Evolutionary conservation across 495 filamentous ascomycete species (phyloP).

Genomic region (Pyrenopolyporus hunteri): DNA sequence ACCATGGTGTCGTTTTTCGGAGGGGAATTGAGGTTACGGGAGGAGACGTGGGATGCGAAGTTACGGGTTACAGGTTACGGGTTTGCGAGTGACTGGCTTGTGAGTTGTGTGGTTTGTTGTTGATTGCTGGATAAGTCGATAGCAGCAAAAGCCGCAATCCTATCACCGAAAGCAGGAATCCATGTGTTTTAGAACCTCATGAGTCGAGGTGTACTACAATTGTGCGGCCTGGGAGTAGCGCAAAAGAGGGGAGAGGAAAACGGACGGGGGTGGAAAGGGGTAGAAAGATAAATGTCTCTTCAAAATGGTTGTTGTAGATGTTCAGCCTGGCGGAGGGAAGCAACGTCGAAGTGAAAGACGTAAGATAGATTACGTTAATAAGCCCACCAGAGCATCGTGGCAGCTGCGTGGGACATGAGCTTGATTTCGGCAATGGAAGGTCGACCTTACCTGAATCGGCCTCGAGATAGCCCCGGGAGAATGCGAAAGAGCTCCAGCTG

Average conservation of each 20-base stretch:
- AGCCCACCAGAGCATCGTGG: slow-evolving; percentile 23
- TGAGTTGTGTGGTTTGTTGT: slow-evolving; percentile 30
- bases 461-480: slow-evolving; percentile 23
- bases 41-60: slow-evolving; percentile 9
- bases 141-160: slow-evolving; percentile 35
- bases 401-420: slow-evolving; percentile 13
- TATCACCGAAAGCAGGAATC: slow-evolving; percentile 31
- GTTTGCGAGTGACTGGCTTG: not conserved
- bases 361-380: slow-evolving; percentile 20
- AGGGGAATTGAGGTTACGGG: not conserved
- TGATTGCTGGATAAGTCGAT: slow-evolving; percentile 9
- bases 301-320: not conserved
- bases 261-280: too few species aligned
- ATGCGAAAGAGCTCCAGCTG: slow-evolving; percentile 18
- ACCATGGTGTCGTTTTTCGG: slow-evolving; percentile 27
- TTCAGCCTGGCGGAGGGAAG: slow-evolving; percentile 10
- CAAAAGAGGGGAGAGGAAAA: slow-evolving; percentile 4
- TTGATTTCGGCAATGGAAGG: slow-evolving; percentile 20
- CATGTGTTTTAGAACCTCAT: slow-evolving; percentile 27
- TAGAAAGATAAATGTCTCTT: not conserved
- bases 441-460: not conserved
- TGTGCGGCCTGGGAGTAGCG: not conserved
- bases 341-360: not conserved
- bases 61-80: slow-evolving; percentile 6
- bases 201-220: slow-evolving; percentile 19